Evolutionary conservation across 345 rosid species (phyloP), one percentile per base, ranked within the genome.

Genomic region (Rhizophora apiculata): DNA sequence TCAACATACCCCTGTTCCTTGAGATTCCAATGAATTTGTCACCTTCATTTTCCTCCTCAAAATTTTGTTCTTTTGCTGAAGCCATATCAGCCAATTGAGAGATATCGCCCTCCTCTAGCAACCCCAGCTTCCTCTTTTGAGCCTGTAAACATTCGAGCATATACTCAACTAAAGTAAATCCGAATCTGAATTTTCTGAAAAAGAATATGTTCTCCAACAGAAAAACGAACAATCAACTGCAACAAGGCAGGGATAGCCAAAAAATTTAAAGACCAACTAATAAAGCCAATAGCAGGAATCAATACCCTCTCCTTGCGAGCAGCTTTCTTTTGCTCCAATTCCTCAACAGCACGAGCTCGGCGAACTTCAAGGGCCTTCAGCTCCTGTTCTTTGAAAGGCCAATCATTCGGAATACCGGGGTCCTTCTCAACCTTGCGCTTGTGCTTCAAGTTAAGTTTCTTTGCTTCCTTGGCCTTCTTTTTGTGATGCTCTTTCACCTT

Each of bases 301-400:
- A 56, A 60, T 88, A 95, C 99, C 94, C 92, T 85, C 71, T 95
- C 98, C 73, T 87, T 95, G 68, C 93, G 93, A 60, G 88, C 96
- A 43, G 85, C 83, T 83, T 90, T 92, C 83, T 92, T 95, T 71
- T 81, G 89, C 81, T 95, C 98, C 57, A 88, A 61, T 64, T 90
- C 98, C 70, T 95, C 98, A 1, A 95, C 60, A 24, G 84, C 98
- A 43, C 96, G 96, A 65, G 96, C 93, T 52, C 98, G 85, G 27
- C 96, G 91, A 66, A 76, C 98, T 79, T 92, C 96, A 22, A 92
- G 83, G 22, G 97, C 92, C 83, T 90, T 88, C 36, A 95, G 96
- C 86, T 95, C 98, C 48, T 95, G 92, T 72, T 90, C 99, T 93
- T 88, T 92, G 77, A 87, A 90, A 57, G 99, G 99, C 98, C 94